These are phyloP conservation scores for Poa annua DNA, from an alignment of 176 grass and related monocot genomes.

Conservation along the genomic window DNA sequence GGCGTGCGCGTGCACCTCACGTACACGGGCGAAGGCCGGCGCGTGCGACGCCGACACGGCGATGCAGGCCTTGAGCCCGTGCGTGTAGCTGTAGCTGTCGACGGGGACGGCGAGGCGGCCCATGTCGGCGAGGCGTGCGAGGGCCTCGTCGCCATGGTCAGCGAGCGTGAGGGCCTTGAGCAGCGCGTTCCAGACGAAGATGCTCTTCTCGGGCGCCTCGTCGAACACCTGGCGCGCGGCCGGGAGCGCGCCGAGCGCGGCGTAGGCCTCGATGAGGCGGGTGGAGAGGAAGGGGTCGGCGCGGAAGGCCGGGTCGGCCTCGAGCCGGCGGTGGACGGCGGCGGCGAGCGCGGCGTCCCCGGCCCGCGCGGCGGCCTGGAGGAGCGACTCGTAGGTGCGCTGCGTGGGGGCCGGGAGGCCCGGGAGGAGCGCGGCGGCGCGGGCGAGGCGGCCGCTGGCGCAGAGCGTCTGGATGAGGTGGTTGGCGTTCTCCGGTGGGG, in stretches of 20 bases:
- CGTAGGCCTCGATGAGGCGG: slow-evolving; percentile 76
- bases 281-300: slow-evolving; percentile 73
- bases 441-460: slow-evolving; percentile 55
- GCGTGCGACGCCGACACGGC: slow-evolving; percentile 49
- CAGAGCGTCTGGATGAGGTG: slow-evolving; percentile 74
- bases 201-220: slow-evolving; percentile 61
- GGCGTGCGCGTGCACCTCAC: slow-evolving; percentile 61
- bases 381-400: slow-evolving; percentile 78
- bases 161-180: slow-evolving; percentile 65
- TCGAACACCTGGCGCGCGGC: slow-evolving; percentile 79
- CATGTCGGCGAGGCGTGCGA: slow-evolving; percentile 67
- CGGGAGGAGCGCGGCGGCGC: slow-evolving; percentile 59
- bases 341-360: slow-evolving; percentile 45
- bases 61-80: slow-evolving; percentile 87
- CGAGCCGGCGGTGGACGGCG: slow-evolving; percentile 55
- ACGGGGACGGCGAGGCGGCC: slow-evolving; percentile 40
- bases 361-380: slow-evolving; percentile 51
- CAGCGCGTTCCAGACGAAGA: slow-evolving; percentile 86
- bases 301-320: slow-evolving; percentile 53
- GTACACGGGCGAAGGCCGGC: slow-evolving; percentile 45
- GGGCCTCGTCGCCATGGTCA: slow-evolving; percentile 67
- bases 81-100: slow-evolving; percentile 80
- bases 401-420: slow-evolving; percentile 65
- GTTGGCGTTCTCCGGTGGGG: slow-evolving; percentile 43
- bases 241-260: slow-evolving; percentile 47